Base-by-base conservation (phyloP, 2,329 filamentous ascomycete genomes). In the Verticillium alfalfae region DNA sequence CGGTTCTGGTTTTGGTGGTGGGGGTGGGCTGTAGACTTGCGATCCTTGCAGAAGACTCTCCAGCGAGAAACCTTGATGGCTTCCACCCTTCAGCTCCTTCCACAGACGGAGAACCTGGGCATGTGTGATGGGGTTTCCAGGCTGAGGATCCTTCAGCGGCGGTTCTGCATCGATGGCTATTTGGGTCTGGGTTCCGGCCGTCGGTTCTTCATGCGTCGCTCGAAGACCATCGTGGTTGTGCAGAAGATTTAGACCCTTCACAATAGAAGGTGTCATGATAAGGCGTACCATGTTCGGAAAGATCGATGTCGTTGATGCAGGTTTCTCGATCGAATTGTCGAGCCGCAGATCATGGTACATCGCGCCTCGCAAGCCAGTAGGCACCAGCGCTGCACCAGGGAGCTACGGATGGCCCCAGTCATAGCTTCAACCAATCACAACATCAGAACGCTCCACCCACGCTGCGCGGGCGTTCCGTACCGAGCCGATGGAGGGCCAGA, bases 21-120 rank as follows among this genome's bases (percentile, higher is more conserved):
- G 89, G n/a, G 93, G 92, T n/a, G 91, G 85, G 10, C 87, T 75
- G 74, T 96, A 96, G 65, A 96, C 78, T 60, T 72, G 81, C 34
- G 92, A 86, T 56, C 92, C 91, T 61, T 80, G 84, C 10, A 98
- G 81, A 37, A 98, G 83, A 38, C 77, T 70, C 67, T 94, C 89
- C 13, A 98, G 81, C 16, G 81, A 85, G 62, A 76, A 81, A 13
- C 67, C 65, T 5, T 68, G 64, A 34, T 72, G 59, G 9, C 67
- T 68, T 5, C 72, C 66, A 0, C 66, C 64, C 65, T 78, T 81
- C 7, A 90, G 73, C 2, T 73, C 70, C 65, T 77, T 83, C 71
- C 88, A 88, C 0, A 92, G 73, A 49, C 83, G 75, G 59, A 93
- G 74, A 18, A 93, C 76, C 68, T 93, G 89, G 59, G 78, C 75